Evolutionary conservation across 2,329 filamentous ascomycete species (phyloP).

Genomic region (Tolypocladium album): DNA sequence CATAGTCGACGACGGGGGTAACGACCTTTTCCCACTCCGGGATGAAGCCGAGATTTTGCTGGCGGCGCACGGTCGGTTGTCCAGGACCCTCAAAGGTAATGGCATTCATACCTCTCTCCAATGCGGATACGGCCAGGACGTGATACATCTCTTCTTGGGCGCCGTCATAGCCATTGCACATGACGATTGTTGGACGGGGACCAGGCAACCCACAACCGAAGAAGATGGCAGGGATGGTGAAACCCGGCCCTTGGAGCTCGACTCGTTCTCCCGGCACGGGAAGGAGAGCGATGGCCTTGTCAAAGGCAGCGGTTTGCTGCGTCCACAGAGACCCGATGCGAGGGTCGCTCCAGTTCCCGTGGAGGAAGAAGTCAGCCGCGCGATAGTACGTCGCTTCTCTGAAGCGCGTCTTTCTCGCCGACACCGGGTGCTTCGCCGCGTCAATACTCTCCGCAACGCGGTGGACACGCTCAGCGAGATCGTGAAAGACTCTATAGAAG

Average conservation of each 20-base stretch:
- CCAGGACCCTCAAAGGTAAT: constrained; percentile 34
- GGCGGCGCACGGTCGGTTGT: constrained; percentile 25
- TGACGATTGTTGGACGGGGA: constrained; percentile 25
- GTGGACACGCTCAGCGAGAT: constrained; percentile 11
- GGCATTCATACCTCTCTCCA: constrained; percentile 29
- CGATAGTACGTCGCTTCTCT: constrained; percentile 30
- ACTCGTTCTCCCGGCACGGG: constrained; percentile 23
- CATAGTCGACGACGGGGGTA: constrained; percentile 27
- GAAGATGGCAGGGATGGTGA: constrained; percentile 25
- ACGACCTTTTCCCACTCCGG: constrained; percentile 30
- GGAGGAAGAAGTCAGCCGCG: constrained; percentile 28
- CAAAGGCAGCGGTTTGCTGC: constrained; percentile 22
- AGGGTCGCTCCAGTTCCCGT: constrained; percentile 27
- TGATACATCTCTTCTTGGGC: constrained; percentile 33
- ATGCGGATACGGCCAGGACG: constrained; percentile 17
- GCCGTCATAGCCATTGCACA: constrained; percentile 32
- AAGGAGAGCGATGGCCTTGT: constrained; percentile 24
- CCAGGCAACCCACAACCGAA: constrained; percentile 11
- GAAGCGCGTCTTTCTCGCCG: constrained; percentile 18
- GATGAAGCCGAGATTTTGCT: constrained; percentile 31
- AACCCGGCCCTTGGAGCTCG: constrained; percentile 17
- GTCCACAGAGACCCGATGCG: constrained; percentile 26
- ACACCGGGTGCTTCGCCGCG: constrained; percentile 11
- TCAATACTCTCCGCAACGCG: constrained; percentile 10
- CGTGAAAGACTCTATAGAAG: constrained; percentile 11